These are phyloP conservation scores for Psilocybe subaeruginosa DNA, from an alignment of 768 basidiomycete species.

Conservation along the genomic window DNA sequence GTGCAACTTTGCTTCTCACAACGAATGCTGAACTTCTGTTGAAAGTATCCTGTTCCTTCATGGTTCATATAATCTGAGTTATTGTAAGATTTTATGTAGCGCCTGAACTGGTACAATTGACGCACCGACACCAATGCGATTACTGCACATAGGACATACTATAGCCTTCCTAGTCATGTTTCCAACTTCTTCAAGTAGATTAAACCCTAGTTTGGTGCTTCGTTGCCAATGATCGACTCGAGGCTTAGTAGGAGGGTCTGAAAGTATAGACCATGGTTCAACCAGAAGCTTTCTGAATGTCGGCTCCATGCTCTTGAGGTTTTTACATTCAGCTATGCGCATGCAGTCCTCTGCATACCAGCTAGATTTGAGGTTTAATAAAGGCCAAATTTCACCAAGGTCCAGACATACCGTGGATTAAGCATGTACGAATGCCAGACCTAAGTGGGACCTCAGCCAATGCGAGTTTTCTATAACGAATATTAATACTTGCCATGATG, in stretches of 20 bases:
- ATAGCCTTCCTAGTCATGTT: conserved; percentile 18
- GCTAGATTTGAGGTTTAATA: conserved; percentile 11
- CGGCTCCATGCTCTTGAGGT: conserved; percentile 25
- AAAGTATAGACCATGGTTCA: conserved; percentile 16
- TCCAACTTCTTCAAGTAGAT: conserved; percentile 20
- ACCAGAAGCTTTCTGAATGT: conserved; percentile 14
- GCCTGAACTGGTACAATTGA: neutral
- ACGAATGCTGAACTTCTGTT: conserved; percentile 38
- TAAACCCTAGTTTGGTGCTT: conserved; percentile 18
- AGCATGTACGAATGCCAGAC: conserved; percentile 42
- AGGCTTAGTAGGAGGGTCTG: conserved; percentile 4
- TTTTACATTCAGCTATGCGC: conserved; percentile 23
- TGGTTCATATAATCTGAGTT: conserved; percentile 41
- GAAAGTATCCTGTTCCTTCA: conserved; percentile 50
- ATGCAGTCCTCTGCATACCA: conserved; percentile 37
- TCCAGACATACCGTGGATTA: conserved; percentile 24
- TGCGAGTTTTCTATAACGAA: neutral
- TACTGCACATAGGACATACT: conserved; percentile 31
- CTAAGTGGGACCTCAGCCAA: conserved; percentile 14
- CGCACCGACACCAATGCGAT: conserved; percentile 28
- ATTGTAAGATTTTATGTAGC: neutral
- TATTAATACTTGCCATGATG: conserved; percentile 31
- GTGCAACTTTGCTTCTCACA: conserved; percentile 38
- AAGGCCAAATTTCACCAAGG: neutral
- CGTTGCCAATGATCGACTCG: conserved; percentile 20